Evolutionary conservation across 192 early-diverging fungal species (phyloP).

Genomic region (Cetraspora pellucida): DNA sequence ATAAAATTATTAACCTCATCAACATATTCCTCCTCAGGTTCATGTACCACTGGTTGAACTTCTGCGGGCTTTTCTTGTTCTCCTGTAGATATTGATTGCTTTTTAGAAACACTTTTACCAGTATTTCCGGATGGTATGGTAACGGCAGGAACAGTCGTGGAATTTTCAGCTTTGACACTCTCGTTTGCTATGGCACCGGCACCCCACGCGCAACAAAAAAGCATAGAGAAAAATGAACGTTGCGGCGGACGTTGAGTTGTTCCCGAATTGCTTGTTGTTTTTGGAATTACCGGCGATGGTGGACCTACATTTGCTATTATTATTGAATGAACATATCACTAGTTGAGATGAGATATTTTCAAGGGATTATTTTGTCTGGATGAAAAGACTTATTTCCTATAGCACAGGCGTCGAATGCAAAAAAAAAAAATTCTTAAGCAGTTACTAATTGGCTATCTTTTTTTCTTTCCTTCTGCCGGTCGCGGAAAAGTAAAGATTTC

Average conservation of each 20-base stretch:
- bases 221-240: conserved; percentile 16
- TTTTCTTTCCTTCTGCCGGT: background rate
- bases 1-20: background rate
- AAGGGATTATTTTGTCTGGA: background rate
- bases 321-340: conserved; percentile 5
- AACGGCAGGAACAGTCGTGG: background rate
- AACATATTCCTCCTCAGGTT: background rate
- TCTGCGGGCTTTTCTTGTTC: conserved; percentile 8
- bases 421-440: background rate
- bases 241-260: conserved; percentile 16
- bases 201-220: conserved; percentile 31
- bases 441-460: background rate
- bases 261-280: background rate
- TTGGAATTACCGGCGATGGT: background rate
- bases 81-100: background rate
- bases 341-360: conserved; percentile 26
- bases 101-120: background rate
- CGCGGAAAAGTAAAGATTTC: background rate
- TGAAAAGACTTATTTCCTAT: conserved; percentile 9
- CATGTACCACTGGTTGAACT: background rate
- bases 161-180: background rate
- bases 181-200: background rate
- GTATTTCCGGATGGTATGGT: background rate
- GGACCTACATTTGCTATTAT: conserved; percentile 15
- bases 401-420: background rate